Base-by-base conservation (phyloP, 495 filamentous ascomycete species). In the Rhizodiscina lignyota region DNA sequence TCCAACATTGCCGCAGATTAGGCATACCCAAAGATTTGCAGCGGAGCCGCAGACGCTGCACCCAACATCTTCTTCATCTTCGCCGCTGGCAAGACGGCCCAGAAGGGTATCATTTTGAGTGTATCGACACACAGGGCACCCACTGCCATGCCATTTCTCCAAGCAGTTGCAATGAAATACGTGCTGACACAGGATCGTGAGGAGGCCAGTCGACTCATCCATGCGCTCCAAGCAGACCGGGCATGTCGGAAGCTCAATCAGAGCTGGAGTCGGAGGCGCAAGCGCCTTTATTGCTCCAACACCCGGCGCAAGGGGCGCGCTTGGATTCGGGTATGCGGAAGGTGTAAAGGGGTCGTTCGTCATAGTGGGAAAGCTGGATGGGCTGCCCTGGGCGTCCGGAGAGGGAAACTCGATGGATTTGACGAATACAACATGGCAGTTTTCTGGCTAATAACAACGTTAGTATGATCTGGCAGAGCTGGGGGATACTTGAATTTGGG, bases 121-220 rank as follows among this genome's bases (percentile, higher is more conserved):
- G 46, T 91, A 91, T 3, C 89, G 77, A 48, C 89, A 97, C 11
- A 97, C 83, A 0, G 89, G 89, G 49, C 89, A 97, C 20, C 87
- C 87, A 33, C 69, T 77, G 15, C 87, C 89, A 49, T 78, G 79
- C 89, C 89, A 97, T 49, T 92, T 96, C 46, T 92, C 81, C 0
- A 97, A 66, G 59, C 89, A 97, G 4, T 79, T 83, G 54, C 89
- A 97, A 59, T 97, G 89, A 52, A 97, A 97, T 36, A 97, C 85
- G 44, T 97, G 89, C 48, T 96, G 91, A 54, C 89, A 97, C 41
- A 87, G 74, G 23, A 96, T 96, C 1, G 89, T 97, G 45, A 96
- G 70, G 2, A 97, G 62, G 3, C 89, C 89, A 0, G 83, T 85
- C 4, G 86, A 94, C 47, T 97, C 86, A 45, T 97, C 89, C 89